Evolutionary conservation across 2,329 filamentous ascomycete genomes (phyloP).

Genomic region (Cladosporium sp.): DNA sequence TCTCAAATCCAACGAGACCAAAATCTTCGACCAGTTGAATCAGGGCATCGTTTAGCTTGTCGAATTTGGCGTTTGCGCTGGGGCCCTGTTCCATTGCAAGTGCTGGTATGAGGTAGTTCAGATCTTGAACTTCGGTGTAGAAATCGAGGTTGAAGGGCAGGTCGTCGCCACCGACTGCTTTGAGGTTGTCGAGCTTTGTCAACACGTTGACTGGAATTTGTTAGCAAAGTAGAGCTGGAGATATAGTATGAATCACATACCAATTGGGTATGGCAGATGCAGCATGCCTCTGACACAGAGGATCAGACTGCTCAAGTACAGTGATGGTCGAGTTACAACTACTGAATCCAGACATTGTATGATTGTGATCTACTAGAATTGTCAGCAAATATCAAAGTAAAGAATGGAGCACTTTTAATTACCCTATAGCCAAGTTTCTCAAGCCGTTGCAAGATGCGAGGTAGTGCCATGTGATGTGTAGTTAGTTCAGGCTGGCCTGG

Average conservation of each 20-base stretch:
- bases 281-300: slow-evolving; percentile 95
- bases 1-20: slow-evolving; percentile 86
- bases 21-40: slow-evolving; percentile 86
- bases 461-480: slow-evolving; percentile 87
- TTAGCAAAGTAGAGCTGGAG: not conserved
- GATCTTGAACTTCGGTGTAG: slow-evolving; percentile 95
- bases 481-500: slow-evolving; percentile 97
- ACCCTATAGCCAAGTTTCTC: slow-evolving; percentile 93
- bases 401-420: slow-evolving; percentile 80
- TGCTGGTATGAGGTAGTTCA: slow-evolving; percentile 77
- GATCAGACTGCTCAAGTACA: slow-evolving; percentile 92
- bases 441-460: slow-evolving; percentile 87
- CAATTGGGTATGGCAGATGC: slow-evolving; percentile 91
- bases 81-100: slow-evolving; percentile 71
- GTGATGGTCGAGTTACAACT: slow-evolving; percentile 85
- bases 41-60: slow-evolving; percentile 81
- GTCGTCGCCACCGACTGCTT: slow-evolving; percentile 68
- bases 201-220: slow-evolving; percentile 72
- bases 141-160: slow-evolving; percentile 95
- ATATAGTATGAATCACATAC: slow-evolving; percentile 9
- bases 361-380: slow-evolving; percentile 72
- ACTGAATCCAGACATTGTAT: slow-evolving; percentile 94
- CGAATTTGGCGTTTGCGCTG: slow-evolving; percentile 61
- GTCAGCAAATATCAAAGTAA: slow-evolving; percentile 62
- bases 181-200: slow-evolving; percentile 94